These are phyloP conservation scores for Quercus alba DNA, from an alignment of 306 rosid genomes.

Conservation along the genomic window DNA sequence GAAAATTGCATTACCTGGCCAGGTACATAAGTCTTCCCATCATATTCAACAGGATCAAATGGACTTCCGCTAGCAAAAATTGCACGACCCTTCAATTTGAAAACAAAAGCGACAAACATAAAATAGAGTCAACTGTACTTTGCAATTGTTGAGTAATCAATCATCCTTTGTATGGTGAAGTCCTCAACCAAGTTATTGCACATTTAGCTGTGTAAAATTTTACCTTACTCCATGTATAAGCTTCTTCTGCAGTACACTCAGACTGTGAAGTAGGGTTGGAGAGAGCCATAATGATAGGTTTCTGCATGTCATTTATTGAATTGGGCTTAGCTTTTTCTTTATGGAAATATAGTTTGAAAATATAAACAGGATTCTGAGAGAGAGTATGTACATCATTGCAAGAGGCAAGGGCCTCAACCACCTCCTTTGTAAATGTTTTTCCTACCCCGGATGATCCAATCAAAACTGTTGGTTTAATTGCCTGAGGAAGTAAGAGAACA, in stretches of 20 bases:
- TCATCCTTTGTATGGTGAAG: constrained; percentile 5
- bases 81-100: constrained; percentile 62
- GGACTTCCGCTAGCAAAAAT: constrained; percentile 96
- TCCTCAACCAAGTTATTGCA: constrained; percentile 2
- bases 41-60: constrained; percentile 74
- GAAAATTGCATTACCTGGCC: constrained; percentile 65
- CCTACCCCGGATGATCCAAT: constrained; percentile 93
- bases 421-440: constrained; percentile 79
- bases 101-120: constrained; percentile 6
- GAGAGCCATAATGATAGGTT: constrained; percentile 87
- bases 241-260: constrained; percentile 95
- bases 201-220: constrained; percentile 3
- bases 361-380: neutral
- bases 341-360: neutral
- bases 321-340: constrained; percentile 5
- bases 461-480: constrained; percentile 79
- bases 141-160: neutral
- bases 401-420: constrained; percentile 63
- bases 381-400: constrained; percentile 52
- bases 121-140: neutral
- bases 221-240: constrained; percentile 84
- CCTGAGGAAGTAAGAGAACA: constrained; percentile 27
- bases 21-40: constrained; percentile 61
- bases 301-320: constrained; percentile 47
- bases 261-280: constrained; percentile 93